These are phyloP conservation scores for Rhizomucor pusillus DNA, from an alignment of 371 early-diverging fungal genomes.

Conservation along the genomic window DNA sequence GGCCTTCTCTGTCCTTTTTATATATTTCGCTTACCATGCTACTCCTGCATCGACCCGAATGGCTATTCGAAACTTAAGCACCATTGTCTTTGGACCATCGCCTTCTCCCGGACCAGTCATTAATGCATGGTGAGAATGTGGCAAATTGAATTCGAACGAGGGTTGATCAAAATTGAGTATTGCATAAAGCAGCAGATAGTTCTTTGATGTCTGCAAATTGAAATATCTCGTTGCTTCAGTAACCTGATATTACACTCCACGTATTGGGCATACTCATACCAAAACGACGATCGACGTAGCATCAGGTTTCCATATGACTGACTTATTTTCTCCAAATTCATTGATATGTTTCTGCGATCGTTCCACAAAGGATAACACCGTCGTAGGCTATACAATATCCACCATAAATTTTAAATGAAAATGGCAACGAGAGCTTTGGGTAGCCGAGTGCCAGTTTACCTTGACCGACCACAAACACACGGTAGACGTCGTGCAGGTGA, in stretches of 20 bases:
- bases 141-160: slow-evolving; percentile 43
- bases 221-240: neutral
- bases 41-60: slow-evolving; percentile 51
- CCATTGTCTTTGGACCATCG: slow-evolving; percentile 37
- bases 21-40: slow-evolving; percentile 31
- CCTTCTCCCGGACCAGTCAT: slow-evolving; percentile 51
- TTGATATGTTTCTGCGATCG: slow-evolving; percentile 43
- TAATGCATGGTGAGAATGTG: slow-evolving; percentile 36
- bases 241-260: no score
- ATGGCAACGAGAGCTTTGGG: slow-evolving; percentile 3
- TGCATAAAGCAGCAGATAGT: slow-evolving; percentile 44
- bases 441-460: slow-evolving; percentile 22
- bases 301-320: slow-evolving; percentile 48
- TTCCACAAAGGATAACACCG: slow-evolving; percentile 43
- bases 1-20: neutral
- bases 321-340: slow-evolving; percentile 47
- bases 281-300: slow-evolving; percentile 35
- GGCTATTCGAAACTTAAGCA: slow-evolving; percentile 43
- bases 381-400: slow-evolving; percentile 29
- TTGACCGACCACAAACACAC: slow-evolving; percentile 50
- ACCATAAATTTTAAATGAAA: neutral
- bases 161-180: slow-evolving; percentile 42
- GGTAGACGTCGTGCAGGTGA: slow-evolving; percentile 35
- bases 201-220: slow-evolving; percentile 32
- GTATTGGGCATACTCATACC: slow-evolving; percentile 14